Conservation (phyloP, 2,329 filamentous ascomycete genomes). For the Grosmannia penicillata region DNA sequence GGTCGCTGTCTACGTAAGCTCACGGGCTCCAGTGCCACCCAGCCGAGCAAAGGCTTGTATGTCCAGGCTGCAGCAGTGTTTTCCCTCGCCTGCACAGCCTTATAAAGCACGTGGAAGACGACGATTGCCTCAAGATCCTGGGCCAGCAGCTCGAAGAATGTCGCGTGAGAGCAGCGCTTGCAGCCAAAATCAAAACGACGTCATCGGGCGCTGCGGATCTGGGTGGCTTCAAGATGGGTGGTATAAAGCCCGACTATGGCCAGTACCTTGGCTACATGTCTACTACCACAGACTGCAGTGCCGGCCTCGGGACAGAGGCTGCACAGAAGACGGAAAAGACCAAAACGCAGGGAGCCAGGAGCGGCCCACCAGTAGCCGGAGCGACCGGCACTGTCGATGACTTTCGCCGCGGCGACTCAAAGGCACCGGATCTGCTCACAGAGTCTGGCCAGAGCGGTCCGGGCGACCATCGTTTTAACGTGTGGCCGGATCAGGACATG, state of each 20-base stretch:
- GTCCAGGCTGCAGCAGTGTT: slow-evolving; percentile 27
- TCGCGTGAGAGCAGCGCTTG: slow-evolving; percentile 6
- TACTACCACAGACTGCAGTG: no score
- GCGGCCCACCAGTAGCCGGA: no score
- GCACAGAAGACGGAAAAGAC: not conserved
- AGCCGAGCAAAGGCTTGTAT: slow-evolving; percentile 24
- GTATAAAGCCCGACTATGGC: slow-evolving; percentile 7
- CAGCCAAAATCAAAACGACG: slow-evolving; percentile 8
- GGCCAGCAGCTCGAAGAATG: not conserved
- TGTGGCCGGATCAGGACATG: slow-evolving; percentile 8
- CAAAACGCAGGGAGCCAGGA: no score
- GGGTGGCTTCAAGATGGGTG: slow-evolving; percentile 3
- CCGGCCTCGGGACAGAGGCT: no score
- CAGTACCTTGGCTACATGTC: slow-evolving; percentile 4
- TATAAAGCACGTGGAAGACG: slow-evolving; percentile 29
- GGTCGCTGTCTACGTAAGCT: not conserved
- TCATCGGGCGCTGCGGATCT: slow-evolving; percentile 1
- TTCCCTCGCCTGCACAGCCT: slow-evolving; percentile 23
- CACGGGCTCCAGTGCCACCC: slow-evolving; percentile 20
- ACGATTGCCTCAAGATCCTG: slow-evolving; percentile 22
- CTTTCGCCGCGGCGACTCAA: slow-evolving; percentile 11
- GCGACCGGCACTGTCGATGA: slow-evolving; percentile 1
- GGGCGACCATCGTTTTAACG: not conserved
- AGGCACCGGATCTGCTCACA: slow-evolving; percentile 10
- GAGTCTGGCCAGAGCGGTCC: slow-evolving; percentile 5